Conservation (phyloP, 2,329 filamentous ascomycete genomes). For the Aureobasidium sp. region DNA sequence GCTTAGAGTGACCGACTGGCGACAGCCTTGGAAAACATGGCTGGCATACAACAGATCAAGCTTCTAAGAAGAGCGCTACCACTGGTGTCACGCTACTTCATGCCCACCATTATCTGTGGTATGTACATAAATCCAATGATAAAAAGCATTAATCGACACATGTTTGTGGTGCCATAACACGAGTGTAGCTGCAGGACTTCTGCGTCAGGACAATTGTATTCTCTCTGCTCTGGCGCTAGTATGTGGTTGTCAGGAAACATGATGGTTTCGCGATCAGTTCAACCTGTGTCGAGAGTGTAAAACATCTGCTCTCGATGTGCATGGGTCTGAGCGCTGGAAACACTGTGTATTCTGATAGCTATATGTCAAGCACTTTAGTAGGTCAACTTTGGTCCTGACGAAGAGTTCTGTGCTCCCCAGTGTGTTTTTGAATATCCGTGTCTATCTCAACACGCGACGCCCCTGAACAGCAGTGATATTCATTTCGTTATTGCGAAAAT, state of each 20-base stretch:
- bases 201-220: no score
- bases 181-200: not conserved
- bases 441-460: no score
- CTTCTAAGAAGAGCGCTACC: conserved; percentile 32
- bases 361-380: not conserved
- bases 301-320: not conserved
- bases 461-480: no score
- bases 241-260: not conserved
- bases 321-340: not conserved
- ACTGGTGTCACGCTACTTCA: not conserved
- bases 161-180: not conserved
- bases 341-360: not conserved
- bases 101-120: not conserved
- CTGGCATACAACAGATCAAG: conserved; percentile 50
- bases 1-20: conserved; percentile 66
- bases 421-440: not conserved
- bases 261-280: not conserved
- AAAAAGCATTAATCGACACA: not conserved
- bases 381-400: not conserved
- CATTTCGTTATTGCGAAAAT: not conserved
- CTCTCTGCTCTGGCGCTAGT: not conserved
- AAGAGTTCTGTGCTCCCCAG: not conserved
- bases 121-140: not conserved
- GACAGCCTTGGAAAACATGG: conserved; percentile 71
- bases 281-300: not conserved